Evolutionary conservation across 2,329 filamentous ascomycete genomes (phyloP).

Genomic region (Clonostachys rhizophaga): DNA sequence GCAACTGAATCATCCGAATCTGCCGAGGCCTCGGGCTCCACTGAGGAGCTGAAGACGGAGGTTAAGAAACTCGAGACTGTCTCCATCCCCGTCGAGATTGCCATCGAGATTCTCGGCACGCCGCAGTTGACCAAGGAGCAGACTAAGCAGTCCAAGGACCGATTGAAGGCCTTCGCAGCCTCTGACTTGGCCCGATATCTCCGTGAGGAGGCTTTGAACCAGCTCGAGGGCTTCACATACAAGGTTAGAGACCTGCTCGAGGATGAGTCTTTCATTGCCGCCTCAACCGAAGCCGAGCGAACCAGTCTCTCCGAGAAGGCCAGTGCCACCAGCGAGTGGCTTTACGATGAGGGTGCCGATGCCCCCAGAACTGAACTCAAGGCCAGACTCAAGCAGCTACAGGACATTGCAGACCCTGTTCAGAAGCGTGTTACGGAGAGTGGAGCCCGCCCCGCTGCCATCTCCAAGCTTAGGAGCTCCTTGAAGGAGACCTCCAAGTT

Average conservation of each 20-base stretch:
- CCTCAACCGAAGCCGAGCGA: slow-evolving; percentile 66
- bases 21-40: slow-evolving; percentile 34
- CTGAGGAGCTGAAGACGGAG: slow-evolving; percentile 40
- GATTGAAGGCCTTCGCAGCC: slow-evolving; percentile 77
- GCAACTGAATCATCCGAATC: slow-evolving; percentile 43
- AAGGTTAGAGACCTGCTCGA: slow-evolving; percentile 78
- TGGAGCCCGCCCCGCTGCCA: slow-evolving; percentile 62
- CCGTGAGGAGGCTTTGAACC: slow-evolving; percentile 85
- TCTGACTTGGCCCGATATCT: slow-evolving; percentile 75
- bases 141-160: slow-evolving; percentile 53
- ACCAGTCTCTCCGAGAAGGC: slow-evolving; percentile 63
- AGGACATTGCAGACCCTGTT: slow-evolving; percentile 73
- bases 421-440: slow-evolving; percentile 71
- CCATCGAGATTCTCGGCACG: slow-evolving; percentile 43
- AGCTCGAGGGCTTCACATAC: slow-evolving; percentile 92
- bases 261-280: slow-evolving; percentile 67
- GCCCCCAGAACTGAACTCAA: slow-evolving; percentile 73
- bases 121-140: slow-evolving; percentile 44
- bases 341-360: slow-evolving; percentile 78
- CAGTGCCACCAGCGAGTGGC: slow-evolving; percentile 75
- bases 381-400: slow-evolving; percentile 70
- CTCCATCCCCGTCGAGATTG: slow-evolving; percentile 45
- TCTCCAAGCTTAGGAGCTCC: slow-evolving; percentile 64
- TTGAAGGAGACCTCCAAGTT: slow-evolving; percentile 69
- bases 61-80: slow-evolving; percentile 57